Base-by-base conservation (phyloP, 2,329 filamentous ascomycete species). In the Botrytis cinerea region DNA sequence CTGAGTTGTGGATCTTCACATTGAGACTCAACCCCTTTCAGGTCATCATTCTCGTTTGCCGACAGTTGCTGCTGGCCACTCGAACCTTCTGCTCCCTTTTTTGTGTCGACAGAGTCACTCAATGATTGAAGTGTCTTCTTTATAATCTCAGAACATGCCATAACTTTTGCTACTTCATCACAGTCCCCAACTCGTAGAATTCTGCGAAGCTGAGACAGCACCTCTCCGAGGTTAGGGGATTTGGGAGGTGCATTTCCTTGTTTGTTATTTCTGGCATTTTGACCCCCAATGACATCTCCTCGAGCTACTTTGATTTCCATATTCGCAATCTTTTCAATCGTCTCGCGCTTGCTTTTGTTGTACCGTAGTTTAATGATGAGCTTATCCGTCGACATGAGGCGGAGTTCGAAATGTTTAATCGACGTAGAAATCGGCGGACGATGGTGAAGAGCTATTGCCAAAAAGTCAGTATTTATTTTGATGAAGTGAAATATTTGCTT, bases 401-500 rank as follows among this genome's bases (percentile, higher is more conserved):
- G 18, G 6, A 25, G 1, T 45, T 43, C 18, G 16, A 3, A 14
- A 10, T 32, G 8, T 16, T 10, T 18, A 6, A 6, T 57, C 2
- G 25, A 22, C 2, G 28, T 5, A n/a, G 3, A 43, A 10, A 54
- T 48, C 2, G 8, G 3, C 8, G 8, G 3, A 25, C 48, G 12
- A n/a, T n/a, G 38, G 25, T 16, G 14, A 16, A 10, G 10, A 45
- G 25, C 66, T 69, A 16, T 6, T 16, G 12, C 9, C 14, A 22
- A 16, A 0, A 43, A 32, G 18, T 69, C 14, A 57, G n/a, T 14
- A 32, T 32, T 10, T 32, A 3, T 22, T 2, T 20, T n/a, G 1
- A 43, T 1, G 10, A 2, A 14, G 6, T 7, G 4, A 3, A 1
- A 18, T 9, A 3, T 20, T 1, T 14, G 2, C 3, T 32, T 8